A percentile compares a stretch with the other conserved stretches of the same genome.
Conservation (phyloP, 208 protist species). For the Leishmania aethiopica region DNA sequence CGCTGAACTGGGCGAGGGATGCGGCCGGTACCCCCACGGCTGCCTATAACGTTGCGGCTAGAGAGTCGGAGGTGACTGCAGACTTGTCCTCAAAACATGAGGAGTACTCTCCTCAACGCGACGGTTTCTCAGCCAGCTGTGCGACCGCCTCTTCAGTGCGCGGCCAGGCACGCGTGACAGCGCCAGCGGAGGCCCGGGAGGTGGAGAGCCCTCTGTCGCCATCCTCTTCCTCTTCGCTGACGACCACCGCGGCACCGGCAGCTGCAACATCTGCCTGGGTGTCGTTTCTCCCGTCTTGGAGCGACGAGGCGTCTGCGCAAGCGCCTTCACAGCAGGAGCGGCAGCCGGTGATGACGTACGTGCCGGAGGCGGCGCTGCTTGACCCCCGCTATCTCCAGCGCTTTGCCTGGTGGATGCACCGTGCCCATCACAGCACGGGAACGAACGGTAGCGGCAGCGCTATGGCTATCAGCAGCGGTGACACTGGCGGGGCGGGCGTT, state of each 20-base stretch:
- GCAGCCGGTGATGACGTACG: constrained; percentile 17
- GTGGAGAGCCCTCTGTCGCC: background rate
- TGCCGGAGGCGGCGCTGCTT: constrained; percentile 65
- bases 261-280: constrained; percentile 4
- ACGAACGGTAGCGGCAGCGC: background rate
- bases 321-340: background rate
- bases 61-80: background rate
- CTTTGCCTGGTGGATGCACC: constrained; percentile 54
- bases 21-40: background rate
- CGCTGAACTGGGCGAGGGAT: background rate
- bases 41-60: background rate
- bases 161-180: background rate
- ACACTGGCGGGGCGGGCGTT: background rate
- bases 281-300: background rate
- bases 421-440: constrained; percentile 24
- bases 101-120: background rate
- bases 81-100: background rate
- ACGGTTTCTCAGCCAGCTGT: background rate
- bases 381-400: constrained; percentile 55
- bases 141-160: background rate
- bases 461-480: background rate
- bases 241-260: background rate
- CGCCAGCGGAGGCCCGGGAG: background rate
- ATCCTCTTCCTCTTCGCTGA: background rate
- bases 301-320: background rate